Percentiles rank a stretch among this genome's conserved stretches.
These are phyloP conservation scores for Candida vaughaniae DNA, from an alignment of 805 yeast genomes.

Conservation along the genomic window DNA sequence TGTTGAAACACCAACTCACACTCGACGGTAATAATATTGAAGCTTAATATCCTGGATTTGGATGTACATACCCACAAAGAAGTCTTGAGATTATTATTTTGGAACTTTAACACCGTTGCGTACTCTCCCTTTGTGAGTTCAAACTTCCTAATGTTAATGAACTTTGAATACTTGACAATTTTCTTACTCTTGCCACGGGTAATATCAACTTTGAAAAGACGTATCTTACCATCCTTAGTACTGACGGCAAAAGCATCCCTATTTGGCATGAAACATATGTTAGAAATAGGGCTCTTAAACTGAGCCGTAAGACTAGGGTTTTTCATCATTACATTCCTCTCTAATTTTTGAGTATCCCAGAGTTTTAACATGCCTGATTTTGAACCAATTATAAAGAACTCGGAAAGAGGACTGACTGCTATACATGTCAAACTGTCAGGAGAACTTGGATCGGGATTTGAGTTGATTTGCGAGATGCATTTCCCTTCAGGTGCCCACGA, in stretches of 20 bases:
- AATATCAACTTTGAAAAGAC: slow-evolving; percentile 36
- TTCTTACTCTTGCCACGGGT: slow-evolving; percentile 31
- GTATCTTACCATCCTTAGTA: slow-evolving; percentile 46
- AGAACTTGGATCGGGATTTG: slow-evolving; percentile 44
- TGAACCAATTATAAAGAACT: slow-evolving; percentile 75
- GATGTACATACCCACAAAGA: slow-evolving; percentile 55
- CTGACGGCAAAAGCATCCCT: slow-evolving; percentile 60
- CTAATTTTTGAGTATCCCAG: slow-evolving; percentile 74
- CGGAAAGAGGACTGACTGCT: slow-evolving; percentile 58
- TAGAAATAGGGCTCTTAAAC: slow-evolving; percentile 49
- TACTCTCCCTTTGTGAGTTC: slow-evolving; percentile 26
- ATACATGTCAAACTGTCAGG: slow-evolving; percentile 51
- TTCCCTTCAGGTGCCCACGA: slow-evolving; percentile 11
- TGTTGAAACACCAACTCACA: slow-evolving; percentile 43
- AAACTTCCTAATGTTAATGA: slow-evolving; percentile 40
- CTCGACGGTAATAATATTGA: slow-evolving; percentile 62
- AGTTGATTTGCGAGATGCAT: slow-evolving; percentile 57
- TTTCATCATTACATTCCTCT: slow-evolving; percentile 55
- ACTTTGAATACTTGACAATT: slow-evolving; percentile 27
- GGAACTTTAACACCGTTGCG: slow-evolving; percentile 9
- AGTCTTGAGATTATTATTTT: slow-evolving; percentile 15
- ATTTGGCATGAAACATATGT: slow-evolving; percentile 50
- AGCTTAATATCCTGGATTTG: slow-evolving; percentile 45
- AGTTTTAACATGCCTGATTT: slow-evolving; percentile 68
- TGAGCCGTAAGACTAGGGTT: slow-evolving; percentile 45